Percentiles rank a stretch among this genome's conserved stretches.
Evolutionary conservation across 2,329 filamentous ascomycete genomes (phyloP).

Genomic region (Rhytidhysteron rufulum): DNA sequence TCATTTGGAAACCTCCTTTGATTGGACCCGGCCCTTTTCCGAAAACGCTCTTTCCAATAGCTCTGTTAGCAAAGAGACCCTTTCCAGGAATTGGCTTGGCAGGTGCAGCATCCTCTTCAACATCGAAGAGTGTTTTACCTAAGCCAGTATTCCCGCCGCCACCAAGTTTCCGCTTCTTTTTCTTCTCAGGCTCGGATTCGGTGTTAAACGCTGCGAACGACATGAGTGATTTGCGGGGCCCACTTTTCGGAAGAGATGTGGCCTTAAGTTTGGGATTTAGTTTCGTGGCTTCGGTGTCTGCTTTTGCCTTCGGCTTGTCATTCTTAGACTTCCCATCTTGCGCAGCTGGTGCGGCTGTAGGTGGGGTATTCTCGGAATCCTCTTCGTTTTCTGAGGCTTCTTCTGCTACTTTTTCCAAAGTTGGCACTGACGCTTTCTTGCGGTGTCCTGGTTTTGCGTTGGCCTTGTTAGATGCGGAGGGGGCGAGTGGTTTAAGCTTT

Average conservation of each 20-base stretch:
- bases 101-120: constrained; percentile 39
- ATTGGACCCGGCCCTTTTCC: constrained; percentile 27
- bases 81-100: constrained; percentile 32
- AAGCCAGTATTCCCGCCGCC: constrained; percentile 56
- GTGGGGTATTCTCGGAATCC: constrained; percentile 35
- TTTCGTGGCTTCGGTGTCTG: no score
- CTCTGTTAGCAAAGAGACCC: constrained; percentile 34
- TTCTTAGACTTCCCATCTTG: constrained; percentile 30
- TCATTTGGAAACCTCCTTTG: constrained; percentile 30
- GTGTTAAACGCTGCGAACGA: constrained; percentile 41
- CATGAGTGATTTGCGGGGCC: constrained; percentile 45
- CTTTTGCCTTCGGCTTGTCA: constrained; percentile 26
- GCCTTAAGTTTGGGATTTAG: constrained; percentile 37
- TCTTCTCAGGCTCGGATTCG: constrained; percentile 36
- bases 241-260: constrained; percentile 16
- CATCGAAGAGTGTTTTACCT: constrained; percentile 66
- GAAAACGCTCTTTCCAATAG: constrained; percentile 30
- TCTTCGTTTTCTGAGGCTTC: constrained; percentile 37
- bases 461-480: constrained; percentile 42
- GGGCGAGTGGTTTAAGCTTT: constrained; percentile 41
- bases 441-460: constrained; percentile 39
- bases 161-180: constrained; percentile 71
- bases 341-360: constrained; percentile 25
- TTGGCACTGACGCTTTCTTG: constrained; percentile 34
- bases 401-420: constrained; percentile 43